Evolutionary conservation across 208 protist genomes (phyloP), one percentile per base, ranked within the genome.

Genomic region (Leishmania tropica): DNA sequence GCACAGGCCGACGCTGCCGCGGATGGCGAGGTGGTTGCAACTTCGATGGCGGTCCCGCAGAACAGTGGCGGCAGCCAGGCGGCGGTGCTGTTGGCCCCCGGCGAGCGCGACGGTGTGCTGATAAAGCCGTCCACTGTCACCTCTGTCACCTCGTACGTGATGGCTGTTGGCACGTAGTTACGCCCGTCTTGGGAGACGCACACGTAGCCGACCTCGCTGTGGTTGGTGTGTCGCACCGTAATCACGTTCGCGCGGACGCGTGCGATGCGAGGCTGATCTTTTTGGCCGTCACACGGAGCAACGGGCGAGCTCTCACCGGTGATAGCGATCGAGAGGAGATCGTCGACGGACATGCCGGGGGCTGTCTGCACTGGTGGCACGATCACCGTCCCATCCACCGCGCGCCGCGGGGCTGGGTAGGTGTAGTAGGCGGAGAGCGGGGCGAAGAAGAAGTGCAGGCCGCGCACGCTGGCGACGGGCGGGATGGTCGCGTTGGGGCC

Each of bases 61-160:
- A 87, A 82, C 17, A 86, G 74, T n/a, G 85, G 86, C 0, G 84
- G 86, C 67, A 92, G 74, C 82, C 81, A 89, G 40, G 75, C 37
- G 31, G 51, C 31, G 17, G 67, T 79, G n/a, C 62, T 56, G 48
- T 81, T 65, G 7, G 6, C 72, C 40, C 35, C 74, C 48, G 79
- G 15, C n/a, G 35, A 76, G 40, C 83, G 83, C 17, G 74, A 3
- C 7, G 65, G 53, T 4, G 89, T n/a, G 1, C 80, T 74, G 56
- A 92, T 87, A 79, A 96, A 87, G n/a, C 93, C 90, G 35, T 58
- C 75, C 64, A 96, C 75, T 21, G 81, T 73, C n/a, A 83, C 85
- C 35, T 87, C 85, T n/a, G 93, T 83, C 42, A 96, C 90, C 73
- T 94, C 90, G 85, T 90, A 96, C 21, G 93, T 96, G 51, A 96